These are phyloP conservation scores for Triticum urartu DNA, from an alignment of 176 grass and related monocot genomes.

Conservation along the genomic window DNA sequence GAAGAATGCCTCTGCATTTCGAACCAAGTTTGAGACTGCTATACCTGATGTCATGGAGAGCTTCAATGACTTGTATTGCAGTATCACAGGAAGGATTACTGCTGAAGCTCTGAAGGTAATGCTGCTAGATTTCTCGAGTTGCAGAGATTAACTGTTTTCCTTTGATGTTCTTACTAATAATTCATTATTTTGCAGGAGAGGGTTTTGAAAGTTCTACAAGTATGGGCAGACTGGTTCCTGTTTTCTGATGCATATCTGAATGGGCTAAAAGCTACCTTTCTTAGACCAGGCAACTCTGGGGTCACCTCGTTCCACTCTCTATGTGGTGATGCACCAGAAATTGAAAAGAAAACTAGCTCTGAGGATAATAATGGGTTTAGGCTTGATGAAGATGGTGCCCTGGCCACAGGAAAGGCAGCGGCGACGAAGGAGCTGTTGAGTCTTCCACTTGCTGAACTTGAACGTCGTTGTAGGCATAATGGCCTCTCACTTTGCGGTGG, in stretches of 20 bases:
- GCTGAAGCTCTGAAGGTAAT: constrained; percentile 96
- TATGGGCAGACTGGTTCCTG: constrained; percentile 99
- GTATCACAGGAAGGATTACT: constrained; percentile 93
- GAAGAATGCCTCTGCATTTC: constrained; percentile 97
- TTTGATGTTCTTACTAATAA: constrained; percentile 22
- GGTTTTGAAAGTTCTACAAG: constrained; percentile 96
- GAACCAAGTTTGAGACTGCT: constrained; percentile 91
- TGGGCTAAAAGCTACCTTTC: constrained; percentile 84
- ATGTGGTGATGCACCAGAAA: constrained; percentile 85
- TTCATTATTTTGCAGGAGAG: constrained; percentile 68
- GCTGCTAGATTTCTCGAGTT: constrained; percentile 9
- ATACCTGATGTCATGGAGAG: constrained; percentile 96
- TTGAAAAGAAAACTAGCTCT: constrained; percentile 75
- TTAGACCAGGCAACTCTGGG: constrained; percentile 83
- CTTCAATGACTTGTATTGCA: constrained; percentile 92
- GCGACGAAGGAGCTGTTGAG: constrained; percentile 80
- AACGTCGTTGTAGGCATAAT: constrained; percentile 92
- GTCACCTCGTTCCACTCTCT: constrained; percentile 74
- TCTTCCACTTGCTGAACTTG: constrained; percentile 89
- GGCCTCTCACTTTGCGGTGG: constrained; percentile 85
- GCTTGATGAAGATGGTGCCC: constrained; percentile 83
- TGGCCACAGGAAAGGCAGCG: constrained; percentile 85
- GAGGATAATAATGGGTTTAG: constrained; percentile 64
- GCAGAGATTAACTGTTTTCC: constrained; percentile 5
- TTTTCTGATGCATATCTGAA: constrained; percentile 98